phyloP scores from a whole-genome alignment of 139 green algal species.

The Asterochloris sp. region DNA sequence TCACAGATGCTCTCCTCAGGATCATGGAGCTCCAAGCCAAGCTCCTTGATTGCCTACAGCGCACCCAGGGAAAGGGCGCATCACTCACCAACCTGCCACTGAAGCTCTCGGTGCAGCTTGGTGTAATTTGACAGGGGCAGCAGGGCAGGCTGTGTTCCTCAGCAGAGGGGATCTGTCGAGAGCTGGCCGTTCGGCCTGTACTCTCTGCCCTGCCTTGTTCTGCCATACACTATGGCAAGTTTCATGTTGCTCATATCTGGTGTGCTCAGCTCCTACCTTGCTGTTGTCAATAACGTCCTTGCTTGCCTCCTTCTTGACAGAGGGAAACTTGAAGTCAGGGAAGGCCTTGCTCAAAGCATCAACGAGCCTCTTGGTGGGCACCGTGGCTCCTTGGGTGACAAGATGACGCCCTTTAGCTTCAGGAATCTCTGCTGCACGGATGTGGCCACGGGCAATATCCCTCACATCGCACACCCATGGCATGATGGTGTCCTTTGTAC shows the following conservation, averaged over 20 bases:
- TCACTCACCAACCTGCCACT: neutral
- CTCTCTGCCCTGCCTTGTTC: neutral
- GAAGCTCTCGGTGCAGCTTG: neutral
- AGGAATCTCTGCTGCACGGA: conserved; percentile 26
- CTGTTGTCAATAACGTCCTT: conserved; percentile 28
- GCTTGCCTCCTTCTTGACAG: conserved; percentile 2
- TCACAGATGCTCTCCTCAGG: conserved; percentile 40
- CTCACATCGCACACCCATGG: conserved; percentile 35
- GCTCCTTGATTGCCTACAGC: conserved; percentile 26
- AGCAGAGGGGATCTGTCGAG: neutral
- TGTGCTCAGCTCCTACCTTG: conserved; percentile 13
- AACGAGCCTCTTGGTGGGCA: conserved; percentile 6
- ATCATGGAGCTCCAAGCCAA: conserved; percentile 34
- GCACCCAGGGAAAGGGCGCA: neutral
- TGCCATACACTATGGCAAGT: neutral
- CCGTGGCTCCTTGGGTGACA: conserved; percentile 16
- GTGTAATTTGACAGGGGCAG: neutral
- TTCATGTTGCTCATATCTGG: neutral
- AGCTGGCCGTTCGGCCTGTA: neutral
- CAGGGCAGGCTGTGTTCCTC: neutral
- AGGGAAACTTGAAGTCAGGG: conserved; percentile 27
- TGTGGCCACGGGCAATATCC: conserved; percentile 43
- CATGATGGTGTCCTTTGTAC: conserved; percentile 11
- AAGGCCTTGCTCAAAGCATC: conserved; percentile 33
- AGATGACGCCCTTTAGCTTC: conserved; percentile 40